Percentiles rank a stretch among this genome's conserved stretches.
These are phyloP conservation scores for Debaryomyces robertsiae DNA, from an alignment of 1,139 yeast genomes.

Conservation along the genomic window DNA sequence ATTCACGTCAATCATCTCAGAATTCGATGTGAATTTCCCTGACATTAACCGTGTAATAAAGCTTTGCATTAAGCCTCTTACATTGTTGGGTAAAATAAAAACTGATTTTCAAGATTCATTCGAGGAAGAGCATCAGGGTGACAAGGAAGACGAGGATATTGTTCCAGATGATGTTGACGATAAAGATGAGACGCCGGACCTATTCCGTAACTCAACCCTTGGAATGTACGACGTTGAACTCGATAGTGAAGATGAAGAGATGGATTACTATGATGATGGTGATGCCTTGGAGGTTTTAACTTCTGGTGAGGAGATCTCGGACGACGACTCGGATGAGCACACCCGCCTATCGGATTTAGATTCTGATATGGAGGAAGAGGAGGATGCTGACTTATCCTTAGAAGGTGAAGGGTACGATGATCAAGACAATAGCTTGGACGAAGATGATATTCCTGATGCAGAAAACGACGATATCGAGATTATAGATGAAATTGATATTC, in stretches of 20 bases:
- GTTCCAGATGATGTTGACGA: constrained; percentile 58
- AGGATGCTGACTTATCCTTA: constrained; percentile 23
- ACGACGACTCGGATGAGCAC: constrained; percentile 28
- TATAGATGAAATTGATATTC: constrained; percentile 24
- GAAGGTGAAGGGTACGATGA: constrained; percentile 31
- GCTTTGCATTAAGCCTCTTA: constrained; percentile 60
- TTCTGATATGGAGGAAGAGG: constrained; percentile 23
- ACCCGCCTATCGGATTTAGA: constrained; percentile 30
- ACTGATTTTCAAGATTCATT: constrained; percentile 60
- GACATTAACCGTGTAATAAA: constrained; percentile 60
- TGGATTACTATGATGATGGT: constrained; percentile 34
- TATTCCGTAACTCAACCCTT: constrained; percentile 82
- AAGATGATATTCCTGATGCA: constrained; percentile 20
- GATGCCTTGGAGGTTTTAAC: constrained; percentile 40
- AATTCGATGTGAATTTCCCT: constrained; percentile 73
- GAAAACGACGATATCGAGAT: constrained; percentile 26
- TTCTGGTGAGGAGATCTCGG: constrained; percentile 38
- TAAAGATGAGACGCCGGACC: constrained; percentile 78
- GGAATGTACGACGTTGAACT: constrained; percentile 92
- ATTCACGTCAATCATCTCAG: constrained; percentile 60
- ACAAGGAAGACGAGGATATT: constrained; percentile 62
- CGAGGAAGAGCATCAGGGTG: constrained; percentile 47
- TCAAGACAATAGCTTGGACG: constrained; percentile 21
- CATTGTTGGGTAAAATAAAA: constrained; percentile 63
- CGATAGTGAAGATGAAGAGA: constrained; percentile 57